Evolutionary conservation across 192 early-diverging fungal species (phyloP).

Genomic region (Umbelopsis vinacea): DNA sequence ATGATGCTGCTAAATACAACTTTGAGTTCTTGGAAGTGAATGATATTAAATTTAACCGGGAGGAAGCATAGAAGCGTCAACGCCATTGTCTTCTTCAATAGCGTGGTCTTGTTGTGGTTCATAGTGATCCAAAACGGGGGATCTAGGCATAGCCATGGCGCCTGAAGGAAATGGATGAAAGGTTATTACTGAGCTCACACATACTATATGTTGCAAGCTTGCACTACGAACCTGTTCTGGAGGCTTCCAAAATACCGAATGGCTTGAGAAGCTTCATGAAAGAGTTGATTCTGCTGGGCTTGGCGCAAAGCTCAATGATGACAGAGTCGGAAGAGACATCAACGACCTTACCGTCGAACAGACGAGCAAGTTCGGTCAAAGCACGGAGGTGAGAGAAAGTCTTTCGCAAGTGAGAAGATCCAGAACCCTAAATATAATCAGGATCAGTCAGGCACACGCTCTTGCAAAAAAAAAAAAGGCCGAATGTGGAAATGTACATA

Average conservation of each 20-base stretch:
- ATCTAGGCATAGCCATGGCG: conserved; percentile 96
- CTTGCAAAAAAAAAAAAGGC: too few species aligned
- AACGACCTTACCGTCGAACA: conserved; percentile 87
- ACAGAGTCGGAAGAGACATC: conserved; percentile 85
- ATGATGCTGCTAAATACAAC: not conserved
- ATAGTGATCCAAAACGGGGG: conserved; percentile 77
- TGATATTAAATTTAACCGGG: conserved; percentile 70
- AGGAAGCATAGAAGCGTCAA: conserved; percentile 93
- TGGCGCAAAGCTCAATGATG: conserved; percentile 89
- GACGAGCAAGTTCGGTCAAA: conserved; percentile 77
- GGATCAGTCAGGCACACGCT: not conserved
- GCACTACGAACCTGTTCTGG: conserved; percentile 72
- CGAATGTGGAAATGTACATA: not conserved
- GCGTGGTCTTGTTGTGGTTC: conserved; percentile 67
- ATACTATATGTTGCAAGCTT: not conserved
- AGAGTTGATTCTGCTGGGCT: conserved; percentile 84
- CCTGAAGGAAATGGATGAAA: conserved; percentile 47
- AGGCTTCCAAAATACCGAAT: conserved; percentile 94
- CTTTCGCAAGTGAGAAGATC: conserved; percentile 54
- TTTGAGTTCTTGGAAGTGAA: not conserved
- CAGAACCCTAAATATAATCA: conserved; percentile 17
- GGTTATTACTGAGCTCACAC: not conserved
- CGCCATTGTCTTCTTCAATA: conserved; percentile 59
- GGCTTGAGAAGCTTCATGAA: conserved; percentile 94
- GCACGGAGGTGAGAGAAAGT: conserved; percentile 72